phyloP scores from a whole-genome alignment of 2,329 filamentous ascomycete genomes.

The Pseudofabraea citricarpa region DNA sequence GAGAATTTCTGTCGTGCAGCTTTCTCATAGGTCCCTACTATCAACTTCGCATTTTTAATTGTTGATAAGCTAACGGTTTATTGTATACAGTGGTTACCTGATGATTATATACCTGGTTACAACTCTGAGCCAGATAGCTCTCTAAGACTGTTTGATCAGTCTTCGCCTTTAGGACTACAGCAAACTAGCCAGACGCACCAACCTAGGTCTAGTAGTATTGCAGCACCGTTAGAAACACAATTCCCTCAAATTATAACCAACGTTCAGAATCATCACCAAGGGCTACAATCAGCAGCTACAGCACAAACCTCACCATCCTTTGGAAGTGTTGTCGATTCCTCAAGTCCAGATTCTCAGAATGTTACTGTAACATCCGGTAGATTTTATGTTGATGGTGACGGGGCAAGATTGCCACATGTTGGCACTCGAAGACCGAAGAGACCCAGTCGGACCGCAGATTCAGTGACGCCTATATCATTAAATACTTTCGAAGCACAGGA shows the following conservation, averaged over 20 bases:
- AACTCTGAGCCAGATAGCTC: conserved; percentile 4
- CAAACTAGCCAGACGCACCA: background rate
- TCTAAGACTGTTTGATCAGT: conserved; percentile 3
- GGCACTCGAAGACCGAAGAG: background rate
- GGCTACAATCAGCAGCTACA: background rate
- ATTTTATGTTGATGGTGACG: conserved; percentile 23
- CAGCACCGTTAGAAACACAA: background rate
- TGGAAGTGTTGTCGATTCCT: conserved; percentile 6
- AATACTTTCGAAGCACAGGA: background rate
- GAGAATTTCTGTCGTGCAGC: too few species aligned
- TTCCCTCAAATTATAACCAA: background rate
- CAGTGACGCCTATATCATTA: conserved; percentile 2
- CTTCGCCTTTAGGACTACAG: background rate
- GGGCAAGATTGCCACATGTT: conserved; percentile 18
- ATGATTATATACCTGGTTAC: conserved; percentile 20
- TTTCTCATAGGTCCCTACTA: too few species aligned
- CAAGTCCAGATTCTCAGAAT: conserved; percentile 14
- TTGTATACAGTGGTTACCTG: conserved; percentile 22
- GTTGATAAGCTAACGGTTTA: too few species aligned
- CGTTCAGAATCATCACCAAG: background rate
- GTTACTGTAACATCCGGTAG: conserved; percentile 11
- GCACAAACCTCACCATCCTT: conserved; percentile 3
- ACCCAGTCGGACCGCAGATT: conserved; percentile 6
- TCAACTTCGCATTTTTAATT: too few species aligned
- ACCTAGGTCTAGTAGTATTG: background rate